These are phyloP conservation scores for Cladophialophora bantiana DNA, from an alignment of 2,329 filamentous ascomycete genomes.

Conservation along the genomic window DNA sequence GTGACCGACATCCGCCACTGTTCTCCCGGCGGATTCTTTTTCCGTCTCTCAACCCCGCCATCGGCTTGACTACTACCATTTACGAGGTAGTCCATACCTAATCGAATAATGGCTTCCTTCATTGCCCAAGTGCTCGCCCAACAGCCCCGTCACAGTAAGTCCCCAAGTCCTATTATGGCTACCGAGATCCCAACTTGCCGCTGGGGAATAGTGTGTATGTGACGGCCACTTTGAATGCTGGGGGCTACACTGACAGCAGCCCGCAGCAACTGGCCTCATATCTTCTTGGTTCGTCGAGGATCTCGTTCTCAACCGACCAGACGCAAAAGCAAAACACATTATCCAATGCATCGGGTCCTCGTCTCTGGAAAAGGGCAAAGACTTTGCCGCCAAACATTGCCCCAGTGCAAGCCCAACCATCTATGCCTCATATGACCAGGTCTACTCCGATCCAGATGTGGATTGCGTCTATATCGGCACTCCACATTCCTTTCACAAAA, in stretches of 20 bases:
- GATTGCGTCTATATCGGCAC: conserved; percentile 45
- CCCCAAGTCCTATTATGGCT: conserved; percentile 13
- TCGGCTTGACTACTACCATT: background rate
- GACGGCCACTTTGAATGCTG: background rate
- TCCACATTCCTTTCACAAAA: conserved; percentile 85
- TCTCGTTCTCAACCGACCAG: conserved; percentile 47
- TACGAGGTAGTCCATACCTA: background rate
- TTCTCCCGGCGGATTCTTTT: background rate
- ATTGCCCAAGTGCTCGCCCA: background rate
- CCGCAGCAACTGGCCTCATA: conserved; percentile 52
- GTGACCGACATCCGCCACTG: background rate
- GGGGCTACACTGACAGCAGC: background rate
- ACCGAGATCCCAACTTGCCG: conserved; percentile 29
- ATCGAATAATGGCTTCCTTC: background rate
- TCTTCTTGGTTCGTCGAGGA: conserved; percentile 57
- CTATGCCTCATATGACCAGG: conserved; percentile 32
- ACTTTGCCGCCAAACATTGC: conserved; percentile 48
- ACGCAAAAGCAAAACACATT: conserved; percentile 50
- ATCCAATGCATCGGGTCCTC: conserved; percentile 56
- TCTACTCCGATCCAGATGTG: conserved; percentile 40
- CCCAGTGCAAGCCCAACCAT: conserved; percentile 26
- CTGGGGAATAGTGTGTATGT: conserved; percentile 37
- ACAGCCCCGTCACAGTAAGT: background rate
- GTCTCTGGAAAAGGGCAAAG: conserved; percentile 48
- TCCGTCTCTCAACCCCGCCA: background rate